Conservation (phyloP, 2,329 filamentous ascomycete species). For the Paracoccidioides brasiliensis region DNA sequence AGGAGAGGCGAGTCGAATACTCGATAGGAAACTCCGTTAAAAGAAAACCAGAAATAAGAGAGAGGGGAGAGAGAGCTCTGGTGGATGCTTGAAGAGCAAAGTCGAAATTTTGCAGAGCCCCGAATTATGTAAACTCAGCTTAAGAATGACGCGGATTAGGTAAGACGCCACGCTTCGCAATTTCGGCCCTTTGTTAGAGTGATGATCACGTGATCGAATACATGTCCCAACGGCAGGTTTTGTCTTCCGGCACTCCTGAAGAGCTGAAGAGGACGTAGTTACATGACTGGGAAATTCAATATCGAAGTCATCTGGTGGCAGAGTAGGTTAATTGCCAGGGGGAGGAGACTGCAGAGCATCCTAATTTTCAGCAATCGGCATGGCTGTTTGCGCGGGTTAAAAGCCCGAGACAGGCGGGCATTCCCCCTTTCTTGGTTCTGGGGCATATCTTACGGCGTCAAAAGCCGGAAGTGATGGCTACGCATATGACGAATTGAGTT, state of each 20-base stretch:
- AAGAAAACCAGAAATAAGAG: constrained; percentile 7
- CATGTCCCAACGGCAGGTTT: too few relatives aligned
- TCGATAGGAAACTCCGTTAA: constrained; percentile 7
- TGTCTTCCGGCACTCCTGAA: too few relatives aligned
- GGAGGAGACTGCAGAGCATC: too few relatives aligned
- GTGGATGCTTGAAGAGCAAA: not conserved
- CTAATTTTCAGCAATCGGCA: not conserved
- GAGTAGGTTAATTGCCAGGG: too few relatives aligned
- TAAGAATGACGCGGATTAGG: not conserved
- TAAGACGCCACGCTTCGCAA: not conserved
- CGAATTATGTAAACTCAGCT: not conserved
- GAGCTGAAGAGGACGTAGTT: too few relatives aligned
- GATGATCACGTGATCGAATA: constrained; percentile 12
- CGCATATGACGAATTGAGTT: not conserved
- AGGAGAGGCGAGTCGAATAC: constrained; percentile 3
- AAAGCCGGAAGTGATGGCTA: not conserved
- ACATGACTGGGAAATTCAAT: too few relatives aligned
- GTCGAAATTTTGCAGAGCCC: not conserved
- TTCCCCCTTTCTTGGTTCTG: not conserved
- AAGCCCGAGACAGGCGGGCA: too few relatives aligned
- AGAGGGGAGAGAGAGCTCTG: not conserved
- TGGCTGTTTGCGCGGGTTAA: too few relatives aligned
- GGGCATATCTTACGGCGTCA: too few relatives aligned
- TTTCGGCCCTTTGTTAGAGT: not conserved
- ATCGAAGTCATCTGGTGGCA: too few relatives aligned